Evolutionary conservation across 192 early-diverging fungal genomes (phyloP).

Genomic region (Tieghemiomyces parasiticus): DNA sequence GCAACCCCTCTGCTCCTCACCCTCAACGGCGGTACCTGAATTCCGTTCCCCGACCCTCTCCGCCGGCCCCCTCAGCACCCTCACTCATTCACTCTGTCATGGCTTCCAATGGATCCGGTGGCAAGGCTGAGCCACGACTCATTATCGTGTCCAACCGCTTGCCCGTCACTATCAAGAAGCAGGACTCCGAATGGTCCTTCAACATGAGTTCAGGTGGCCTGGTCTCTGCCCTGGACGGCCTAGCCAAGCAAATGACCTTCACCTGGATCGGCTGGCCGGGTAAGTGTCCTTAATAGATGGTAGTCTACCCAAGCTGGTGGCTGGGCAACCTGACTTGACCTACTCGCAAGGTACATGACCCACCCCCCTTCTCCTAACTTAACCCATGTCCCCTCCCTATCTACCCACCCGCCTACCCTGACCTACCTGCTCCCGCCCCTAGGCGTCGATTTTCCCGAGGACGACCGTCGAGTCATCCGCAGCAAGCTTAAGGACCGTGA

Average conservation of each 20-base stretch:
- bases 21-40: no score
- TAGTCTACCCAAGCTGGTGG: no score
- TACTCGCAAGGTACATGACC: no score
- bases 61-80: no score
- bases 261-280: conserved; percentile 99
- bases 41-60: no score
- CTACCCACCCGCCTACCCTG: no score
- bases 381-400: not conserved
- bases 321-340: no score
- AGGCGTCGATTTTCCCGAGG: conserved; percentile 71
- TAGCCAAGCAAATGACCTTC: conserved; percentile 91
- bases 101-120: not conserved
- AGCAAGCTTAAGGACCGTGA: conserved; percentile 65
- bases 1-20: no score
- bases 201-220: conserved; percentile 89
- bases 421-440: not conserved
- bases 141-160: conserved; percentile 93
- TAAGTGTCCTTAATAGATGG: conserved; percentile 22
- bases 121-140: conserved; percentile 31
- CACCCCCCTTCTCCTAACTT: not conserved
- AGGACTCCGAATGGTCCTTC: conserved; percentile 44
- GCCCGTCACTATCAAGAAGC: conserved; percentile 77
- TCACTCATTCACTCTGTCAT: no score
- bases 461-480: conserved; percentile 56
- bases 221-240: conserved; percentile 83